Evolutionary conservation across 1,284 basidiomycete species (phyloP).

Genomic region (Microbotryum scabiosae): DNA sequence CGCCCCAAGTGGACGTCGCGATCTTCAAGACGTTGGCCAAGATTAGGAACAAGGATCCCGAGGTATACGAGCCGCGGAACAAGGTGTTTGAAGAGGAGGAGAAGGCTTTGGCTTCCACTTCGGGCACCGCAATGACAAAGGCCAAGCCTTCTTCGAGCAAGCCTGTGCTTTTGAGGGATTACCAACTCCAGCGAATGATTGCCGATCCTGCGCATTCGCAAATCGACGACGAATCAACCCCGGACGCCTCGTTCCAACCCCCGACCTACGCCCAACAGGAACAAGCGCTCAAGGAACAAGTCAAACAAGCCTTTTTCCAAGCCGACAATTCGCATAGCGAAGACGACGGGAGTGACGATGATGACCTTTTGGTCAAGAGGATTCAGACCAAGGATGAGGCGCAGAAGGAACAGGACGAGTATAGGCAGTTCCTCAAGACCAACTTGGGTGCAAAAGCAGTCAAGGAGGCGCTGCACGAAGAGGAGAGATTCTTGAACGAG

Average conservation of each 20-base stretch:
- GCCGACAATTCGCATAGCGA: constrained; percentile 46
- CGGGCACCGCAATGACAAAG: constrained; percentile 47
- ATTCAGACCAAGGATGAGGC: constrained; percentile 68
- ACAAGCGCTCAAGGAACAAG: constrained; percentile 63
- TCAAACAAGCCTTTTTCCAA: constrained; percentile 62
- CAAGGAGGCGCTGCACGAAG: constrained; percentile 34
- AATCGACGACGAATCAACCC: constrained; percentile 7
- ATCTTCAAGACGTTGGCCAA: constrained; percentile 83
- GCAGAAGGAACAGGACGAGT: constrained; percentile 62
- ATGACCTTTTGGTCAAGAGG: constrained; percentile 56
- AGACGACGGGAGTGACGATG: constrained; percentile 48
- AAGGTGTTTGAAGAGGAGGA: constrained; percentile 56
- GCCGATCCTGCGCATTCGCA: constrained; percentile 26
- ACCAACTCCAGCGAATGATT: constrained; percentile 43
- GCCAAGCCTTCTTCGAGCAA: constrained; percentile 37
- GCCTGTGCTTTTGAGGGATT: constrained; percentile 45
- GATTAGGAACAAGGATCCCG: constrained; percentile 75
- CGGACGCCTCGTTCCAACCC: background rate
- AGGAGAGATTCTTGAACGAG: constrained; percentile 77
- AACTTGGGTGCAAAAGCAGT: constrained; percentile 27
- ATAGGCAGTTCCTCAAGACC: constrained; percentile 24
- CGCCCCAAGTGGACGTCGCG: constrained; percentile 86
- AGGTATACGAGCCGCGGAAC: constrained; percentile 53
- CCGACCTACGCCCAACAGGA: constrained; percentile 54
- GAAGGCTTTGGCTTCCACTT: constrained; percentile 34